These are phyloP conservation scores for Xylariales sp. DNA, from an alignment of 2,329 filamentous ascomycete genomes.

Conservation along the genomic window DNA sequence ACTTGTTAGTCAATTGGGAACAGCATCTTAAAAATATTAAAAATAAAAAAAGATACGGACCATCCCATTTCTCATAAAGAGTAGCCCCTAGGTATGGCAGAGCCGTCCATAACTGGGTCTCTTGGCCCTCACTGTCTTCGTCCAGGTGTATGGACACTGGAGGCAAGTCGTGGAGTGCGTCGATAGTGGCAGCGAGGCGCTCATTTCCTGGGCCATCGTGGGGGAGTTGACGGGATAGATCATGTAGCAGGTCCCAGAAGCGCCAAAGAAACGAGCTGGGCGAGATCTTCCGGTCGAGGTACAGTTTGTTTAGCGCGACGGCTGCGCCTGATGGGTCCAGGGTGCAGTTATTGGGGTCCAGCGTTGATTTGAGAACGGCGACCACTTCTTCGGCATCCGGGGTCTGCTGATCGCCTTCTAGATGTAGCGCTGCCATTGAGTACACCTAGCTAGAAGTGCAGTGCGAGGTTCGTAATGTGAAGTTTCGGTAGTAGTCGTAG, in stretches of 20 bases:
- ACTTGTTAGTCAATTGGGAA: neutral
- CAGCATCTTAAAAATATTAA: neutral
- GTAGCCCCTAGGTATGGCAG: neutral
- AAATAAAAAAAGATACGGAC: too few relatives aligned
- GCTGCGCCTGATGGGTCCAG: neutral
- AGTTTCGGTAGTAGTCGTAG: too few relatives aligned
- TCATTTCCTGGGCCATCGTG: constrained; percentile 7
- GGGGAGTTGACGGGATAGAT: constrained; percentile 14
- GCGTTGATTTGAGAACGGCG: neutral
- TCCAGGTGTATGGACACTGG: neutral
- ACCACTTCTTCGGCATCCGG: neutral
- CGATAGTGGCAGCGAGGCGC: neutral
- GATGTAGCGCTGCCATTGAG: too few relatives aligned
- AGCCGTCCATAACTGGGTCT: neutral
- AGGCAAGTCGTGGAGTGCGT: neutral
- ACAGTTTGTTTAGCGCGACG: neutral
- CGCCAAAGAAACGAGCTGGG: constrained; percentile 12
- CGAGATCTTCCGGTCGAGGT: neutral
- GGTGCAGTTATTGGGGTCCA: neutral
- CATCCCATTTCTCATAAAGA: neutral
- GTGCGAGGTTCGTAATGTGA: too few relatives aligned
- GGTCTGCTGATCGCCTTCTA: too few relatives aligned
- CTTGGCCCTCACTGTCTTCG: neutral
- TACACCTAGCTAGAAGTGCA: too few relatives aligned
- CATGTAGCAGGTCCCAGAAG: constrained; percentile 18